These are phyloP conservation scores for Epichloe typhina DNA, from an alignment of 2,329 filamentous ascomycete genomes.

Conservation along the genomic window DNA sequence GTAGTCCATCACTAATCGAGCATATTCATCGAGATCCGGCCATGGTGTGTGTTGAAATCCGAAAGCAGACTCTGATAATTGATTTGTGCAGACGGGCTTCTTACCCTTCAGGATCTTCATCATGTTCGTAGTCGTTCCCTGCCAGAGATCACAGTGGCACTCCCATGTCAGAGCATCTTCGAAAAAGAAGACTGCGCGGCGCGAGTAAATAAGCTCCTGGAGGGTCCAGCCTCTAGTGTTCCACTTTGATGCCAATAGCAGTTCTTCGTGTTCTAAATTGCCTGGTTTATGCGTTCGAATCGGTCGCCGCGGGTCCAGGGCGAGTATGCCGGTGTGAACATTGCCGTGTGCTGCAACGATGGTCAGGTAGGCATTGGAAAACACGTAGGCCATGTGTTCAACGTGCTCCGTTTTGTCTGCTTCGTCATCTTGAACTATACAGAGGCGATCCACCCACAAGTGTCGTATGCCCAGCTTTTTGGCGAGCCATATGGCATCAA, in stretches of 20 bases:
- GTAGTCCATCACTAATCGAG: slow-evolving; percentile 30
- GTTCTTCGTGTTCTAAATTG: slow-evolving; percentile 22
- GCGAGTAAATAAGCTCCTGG: slow-evolving; percentile 29
- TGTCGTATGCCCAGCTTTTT: slow-evolving; percentile 29
- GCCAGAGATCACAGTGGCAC: slow-evolving; percentile 32
- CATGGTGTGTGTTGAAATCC: slow-evolving; percentile 28
- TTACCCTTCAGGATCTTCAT: slow-evolving; percentile 20
- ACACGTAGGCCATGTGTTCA: slow-evolving; percentile 31
- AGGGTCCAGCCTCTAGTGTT: slow-evolving; percentile 29
- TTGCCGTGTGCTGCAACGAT: slow-evolving; percentile 30
- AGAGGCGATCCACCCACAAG: slow-evolving; percentile 34
- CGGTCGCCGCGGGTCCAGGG: slow-evolving; percentile 22
- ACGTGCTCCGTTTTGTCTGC: slow-evolving; percentile 26
- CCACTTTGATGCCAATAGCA: slow-evolving; percentile 26
- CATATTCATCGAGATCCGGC: slow-evolving; percentile 33
- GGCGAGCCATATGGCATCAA: slow-evolving; percentile 31
- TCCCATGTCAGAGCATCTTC: slow-evolving; percentile 31
- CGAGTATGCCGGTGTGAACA: slow-evolving; percentile 23
- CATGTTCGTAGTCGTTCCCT: slow-evolving; percentile 19
- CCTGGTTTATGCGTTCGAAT: slow-evolving; percentile 14
- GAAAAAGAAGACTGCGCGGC: slow-evolving; percentile 30
- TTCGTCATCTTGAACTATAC: slow-evolving; percentile 31
- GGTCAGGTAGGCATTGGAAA: slow-evolving; percentile 30
- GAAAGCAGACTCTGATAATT: slow-evolving; percentile 19
- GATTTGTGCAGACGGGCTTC: slow-evolving; percentile 19